Percentiles rank a stretch among this genome's conserved stretches.
These are phyloP conservation scores for Eimeria maxima DNA, from an alignment of 169 alveolate species.

Conservation along the genomic window DNA sequence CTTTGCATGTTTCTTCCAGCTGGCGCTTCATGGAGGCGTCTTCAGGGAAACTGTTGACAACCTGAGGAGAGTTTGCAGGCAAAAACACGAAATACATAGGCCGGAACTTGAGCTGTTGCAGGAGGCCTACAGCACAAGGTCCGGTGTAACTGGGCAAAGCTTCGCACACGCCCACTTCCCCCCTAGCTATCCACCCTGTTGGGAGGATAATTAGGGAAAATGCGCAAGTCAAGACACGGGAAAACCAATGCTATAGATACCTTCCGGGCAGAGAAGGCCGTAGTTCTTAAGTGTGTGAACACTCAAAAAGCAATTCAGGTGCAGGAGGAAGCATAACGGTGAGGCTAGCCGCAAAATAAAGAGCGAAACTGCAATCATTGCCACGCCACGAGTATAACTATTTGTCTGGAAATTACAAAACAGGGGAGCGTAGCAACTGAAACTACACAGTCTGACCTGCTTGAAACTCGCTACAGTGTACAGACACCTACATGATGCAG, in stretches of 20 bases:
- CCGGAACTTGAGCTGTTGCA: too few species aligned
- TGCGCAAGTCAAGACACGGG: background rate
- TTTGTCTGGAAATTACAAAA: too few species aligned
- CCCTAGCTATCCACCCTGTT: slow-evolving; percentile 65
- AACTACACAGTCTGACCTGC: too few species aligned
- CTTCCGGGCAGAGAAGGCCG: slow-evolving; percentile 66
- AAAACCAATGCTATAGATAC: background rate
- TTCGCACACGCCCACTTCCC: slow-evolving; percentile 63
- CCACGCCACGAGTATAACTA: too few species aligned
- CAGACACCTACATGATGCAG: background rate
- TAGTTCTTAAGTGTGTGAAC: slow-evolving; percentile 36
- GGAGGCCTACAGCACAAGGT: slow-evolving; percentile 61
- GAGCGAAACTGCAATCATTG: too few species aligned
- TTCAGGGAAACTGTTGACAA: slow-evolving; percentile 1
- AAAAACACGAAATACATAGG: too few species aligned
- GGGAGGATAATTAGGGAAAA: too few species aligned
- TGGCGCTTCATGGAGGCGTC: slow-evolving; percentile 37
- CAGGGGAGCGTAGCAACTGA: too few species aligned
- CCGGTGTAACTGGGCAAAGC: slow-evolving; percentile 77
- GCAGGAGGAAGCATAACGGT: background rate
- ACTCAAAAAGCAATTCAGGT: background rate
- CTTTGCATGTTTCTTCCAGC: slow-evolving; percentile 50
- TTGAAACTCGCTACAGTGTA: background rate
- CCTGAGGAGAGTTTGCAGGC: background rate
- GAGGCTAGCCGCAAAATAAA: too few species aligned